phyloP scores from a whole-genome alignment of 2,329 filamentous ascomycete species.

The Stagonosporopsis chrysanthemi region DNA sequence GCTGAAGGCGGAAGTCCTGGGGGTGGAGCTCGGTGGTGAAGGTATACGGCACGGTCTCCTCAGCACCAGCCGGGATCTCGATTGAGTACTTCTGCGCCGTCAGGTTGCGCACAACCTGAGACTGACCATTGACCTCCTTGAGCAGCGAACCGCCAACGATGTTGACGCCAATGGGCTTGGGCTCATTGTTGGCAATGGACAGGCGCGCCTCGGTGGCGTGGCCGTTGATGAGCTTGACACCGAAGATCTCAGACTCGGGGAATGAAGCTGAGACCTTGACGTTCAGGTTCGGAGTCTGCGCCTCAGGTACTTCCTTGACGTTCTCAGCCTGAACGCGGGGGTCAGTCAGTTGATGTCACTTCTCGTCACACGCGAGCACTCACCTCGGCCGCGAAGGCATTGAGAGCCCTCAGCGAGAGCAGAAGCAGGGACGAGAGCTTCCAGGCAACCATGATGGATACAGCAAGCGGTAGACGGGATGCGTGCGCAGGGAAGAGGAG shows the following conservation, averaged over 20 bases:
- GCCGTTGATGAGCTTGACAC: slow-evolving; percentile 94
- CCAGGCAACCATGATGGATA: slow-evolving; percentile 72
- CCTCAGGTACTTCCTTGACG: slow-evolving; percentile 55
- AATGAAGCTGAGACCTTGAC: slow-evolving; percentile 66
- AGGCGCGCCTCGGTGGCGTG: slow-evolving; percentile 83
- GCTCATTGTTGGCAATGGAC: slow-evolving; percentile 85
- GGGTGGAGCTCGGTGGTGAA: slow-evolving; percentile 93
- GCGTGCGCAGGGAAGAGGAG: slow-evolving; percentile 16
- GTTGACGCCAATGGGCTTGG: slow-evolving; percentile 74
- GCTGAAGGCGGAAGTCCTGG: slow-evolving; percentile 81
- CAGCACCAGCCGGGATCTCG: slow-evolving; percentile 76
- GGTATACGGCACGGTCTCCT: slow-evolving; percentile 78
- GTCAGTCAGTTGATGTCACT: slow-evolving; percentile 46
- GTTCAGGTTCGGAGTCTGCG: slow-evolving; percentile 66
- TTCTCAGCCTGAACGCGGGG: slow-evolving; percentile 40
- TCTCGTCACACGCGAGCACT: slow-evolving; percentile 47
- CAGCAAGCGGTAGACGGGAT: slow-evolving; percentile 21
- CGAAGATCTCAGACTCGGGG: slow-evolving; percentile 80
- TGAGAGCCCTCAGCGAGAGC: slow-evolving; percentile 72
- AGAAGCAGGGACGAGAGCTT: slow-evolving; percentile 75
- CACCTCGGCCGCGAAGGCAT: slow-evolving; percentile 69
- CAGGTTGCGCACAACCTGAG: slow-evolving; percentile 79
- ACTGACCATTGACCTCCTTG: slow-evolving; percentile 63
- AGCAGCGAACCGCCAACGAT: slow-evolving; percentile 79
- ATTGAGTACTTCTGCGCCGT: slow-evolving; percentile 77